Percentiles rank a stretch among this genome's conserved stretches.
Conservation (phyloP, 805 yeast species). For the Sugiyamaella valdiviana region DNA sequence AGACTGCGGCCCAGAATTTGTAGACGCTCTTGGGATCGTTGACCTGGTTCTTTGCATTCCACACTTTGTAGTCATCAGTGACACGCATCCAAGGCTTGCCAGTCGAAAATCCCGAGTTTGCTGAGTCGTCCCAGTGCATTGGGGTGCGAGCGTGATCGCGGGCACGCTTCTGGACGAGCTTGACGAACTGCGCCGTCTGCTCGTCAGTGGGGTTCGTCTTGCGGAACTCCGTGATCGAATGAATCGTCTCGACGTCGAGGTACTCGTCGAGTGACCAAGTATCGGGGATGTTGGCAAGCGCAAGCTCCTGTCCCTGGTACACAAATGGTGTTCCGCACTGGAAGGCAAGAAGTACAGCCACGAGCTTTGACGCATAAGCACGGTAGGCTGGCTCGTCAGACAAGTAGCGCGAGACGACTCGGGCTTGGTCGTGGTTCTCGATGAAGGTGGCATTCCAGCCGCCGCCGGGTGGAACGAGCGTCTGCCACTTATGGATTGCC, state of each 20-base stretch:
- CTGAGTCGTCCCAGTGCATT: slow-evolving; percentile 46
- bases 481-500: slow-evolving; percentile 4
- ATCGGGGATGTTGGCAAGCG: slow-evolving; percentile 45
- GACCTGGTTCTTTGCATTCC: slow-evolving; percentile 44
- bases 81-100: slow-evolving; percentile 48
- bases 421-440: slow-evolving; percentile 57
- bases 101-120: slow-evolving; percentile 41
- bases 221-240: slow-evolving; percentile 35
- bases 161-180: slow-evolving; percentile 29
- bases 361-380: slow-evolving; percentile 42
- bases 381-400: slow-evolving; percentile 36
- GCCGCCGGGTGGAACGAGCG: slow-evolving; percentile 43
- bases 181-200: slow-evolving; percentile 8
- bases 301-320: slow-evolving; percentile 59
- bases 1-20: slow-evolving; percentile 41
- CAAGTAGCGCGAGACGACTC: slow-evolving; percentile 49
- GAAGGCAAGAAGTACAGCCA: slow-evolving; percentile 41
- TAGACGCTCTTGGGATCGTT: slow-evolving; percentile 42
- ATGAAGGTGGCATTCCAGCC: slow-evolving; percentile 52
- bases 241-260: slow-evolving; percentile 44
- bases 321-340: slow-evolving; percentile 51
- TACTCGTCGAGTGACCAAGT: slow-evolving; percentile 46
- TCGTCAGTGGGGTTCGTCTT: slow-evolving; percentile 22
- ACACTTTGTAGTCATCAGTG: slow-evolving; percentile 44
- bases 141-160: slow-evolving; percentile 54